Evolutionary conservation across 2,329 filamentous ascomycete species (phyloP).

Genomic region (Nannizziopsis barbatae): DNA sequence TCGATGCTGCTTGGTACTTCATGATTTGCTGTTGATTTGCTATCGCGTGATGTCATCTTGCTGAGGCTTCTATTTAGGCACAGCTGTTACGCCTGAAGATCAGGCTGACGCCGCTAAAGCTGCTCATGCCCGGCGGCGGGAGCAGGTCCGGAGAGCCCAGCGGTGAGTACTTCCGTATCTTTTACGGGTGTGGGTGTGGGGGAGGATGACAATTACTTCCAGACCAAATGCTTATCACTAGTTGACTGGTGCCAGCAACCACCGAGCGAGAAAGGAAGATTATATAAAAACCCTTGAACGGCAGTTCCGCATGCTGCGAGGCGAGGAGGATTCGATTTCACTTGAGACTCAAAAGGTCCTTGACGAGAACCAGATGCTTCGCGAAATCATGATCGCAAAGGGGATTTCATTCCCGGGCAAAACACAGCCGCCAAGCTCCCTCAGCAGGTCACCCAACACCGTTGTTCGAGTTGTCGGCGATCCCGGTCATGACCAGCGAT

Average conservation of each 20-base stretch:
- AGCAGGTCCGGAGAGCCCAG: conserved; percentile 24
- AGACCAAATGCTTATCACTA: not conserved
- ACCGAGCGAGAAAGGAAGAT: conserved; percentile 24
- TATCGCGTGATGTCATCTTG: not conserved
- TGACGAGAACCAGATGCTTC: conserved; percentile 17
- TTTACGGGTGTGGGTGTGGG: too few relatives aligned
- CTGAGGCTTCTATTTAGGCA: conserved; percentile 5
- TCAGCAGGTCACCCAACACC: conserved; percentile 9
- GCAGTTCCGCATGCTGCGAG: conserved; percentile 21
- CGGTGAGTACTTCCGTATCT: conserved; percentile 16
- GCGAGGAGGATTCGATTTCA: conserved; percentile 17
- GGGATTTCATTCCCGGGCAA: conserved; percentile 15
- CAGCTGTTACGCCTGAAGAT: conserved; percentile 6
- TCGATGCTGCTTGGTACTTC: conserved; percentile 2
- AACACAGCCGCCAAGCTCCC: not conserved
- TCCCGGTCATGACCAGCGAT: conserved; percentile 15
- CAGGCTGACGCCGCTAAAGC: conserved; percentile 12
- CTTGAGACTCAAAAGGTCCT: conserved; percentile 13
- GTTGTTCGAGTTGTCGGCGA: conserved; percentile 14
- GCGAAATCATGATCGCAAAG: conserved; percentile 17
- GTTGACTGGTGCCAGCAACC: conserved; percentile 17
- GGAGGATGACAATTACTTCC: too few relatives aligned
- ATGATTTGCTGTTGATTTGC: not conserved
- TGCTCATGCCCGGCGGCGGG: conserved; percentile 20
- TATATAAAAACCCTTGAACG: conserved; percentile 24